Evolutionary conservation across 2,329 filamentous ascomycete species (phyloP).

Genomic region (Hymenotorrendiella dingleyae): DNA sequence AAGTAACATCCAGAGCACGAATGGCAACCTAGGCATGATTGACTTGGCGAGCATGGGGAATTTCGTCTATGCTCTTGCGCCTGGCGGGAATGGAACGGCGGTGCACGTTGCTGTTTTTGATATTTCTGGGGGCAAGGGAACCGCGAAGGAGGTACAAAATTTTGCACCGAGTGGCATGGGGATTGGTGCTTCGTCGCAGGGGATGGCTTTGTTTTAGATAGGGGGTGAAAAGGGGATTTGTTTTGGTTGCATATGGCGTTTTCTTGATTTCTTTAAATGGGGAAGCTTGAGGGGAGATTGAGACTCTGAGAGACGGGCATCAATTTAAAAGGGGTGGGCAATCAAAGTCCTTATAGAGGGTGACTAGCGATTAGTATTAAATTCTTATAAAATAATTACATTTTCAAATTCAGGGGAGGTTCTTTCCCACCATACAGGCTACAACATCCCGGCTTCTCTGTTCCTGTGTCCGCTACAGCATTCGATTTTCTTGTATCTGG

Average conservation of each 20-base stretch:
- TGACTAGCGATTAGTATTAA: no score
- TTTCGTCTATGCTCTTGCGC: conserved; percentile 50
- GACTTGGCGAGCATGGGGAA: conserved; percentile 47
- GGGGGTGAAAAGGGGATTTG: not conserved
- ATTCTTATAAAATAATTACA: no score
- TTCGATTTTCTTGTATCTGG: no score
- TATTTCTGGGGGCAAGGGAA: conserved; percentile 28
- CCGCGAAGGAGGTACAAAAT: conserved; percentile 33
- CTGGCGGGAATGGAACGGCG: conserved; percentile 20
- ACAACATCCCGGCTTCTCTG: no score
- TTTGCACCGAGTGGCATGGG: conserved; percentile 23
- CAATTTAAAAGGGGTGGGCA: no score
- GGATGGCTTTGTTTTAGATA: conserved; percentile 28
- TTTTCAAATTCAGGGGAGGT: no score
- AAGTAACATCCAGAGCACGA: conserved; percentile 36
- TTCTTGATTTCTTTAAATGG: no score
- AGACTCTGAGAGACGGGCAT: no score
- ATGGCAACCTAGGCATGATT: conserved; percentile 47
- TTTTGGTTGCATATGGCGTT: not conserved
- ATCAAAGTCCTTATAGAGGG: no score
- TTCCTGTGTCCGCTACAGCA: no score
- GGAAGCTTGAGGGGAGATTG: no score
- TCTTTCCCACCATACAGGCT: no score
- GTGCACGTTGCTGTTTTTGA: conserved; percentile 35
- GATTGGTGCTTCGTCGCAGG: conserved; percentile 30